phyloP scores from a whole-genome alignment of 139 green algal genomes.

The Chlamydomonas incerta region DNA sequence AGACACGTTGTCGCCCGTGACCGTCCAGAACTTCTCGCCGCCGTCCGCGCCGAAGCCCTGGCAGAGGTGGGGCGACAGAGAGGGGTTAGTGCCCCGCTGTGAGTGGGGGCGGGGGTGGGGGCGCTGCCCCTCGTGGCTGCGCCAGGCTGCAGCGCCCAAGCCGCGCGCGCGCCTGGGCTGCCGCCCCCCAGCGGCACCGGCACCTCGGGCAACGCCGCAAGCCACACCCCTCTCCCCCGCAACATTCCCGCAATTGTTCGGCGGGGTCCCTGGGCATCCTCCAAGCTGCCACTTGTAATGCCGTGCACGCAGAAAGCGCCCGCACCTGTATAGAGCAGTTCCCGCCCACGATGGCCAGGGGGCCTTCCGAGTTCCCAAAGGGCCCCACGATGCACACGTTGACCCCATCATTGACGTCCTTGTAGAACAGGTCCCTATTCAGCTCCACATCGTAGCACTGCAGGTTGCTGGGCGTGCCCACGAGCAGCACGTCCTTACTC shows the following conservation, averaged over 20 bases:
- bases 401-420: conserved; percentile 74
- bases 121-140: no score
- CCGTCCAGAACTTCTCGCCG: conserved; percentile 78
- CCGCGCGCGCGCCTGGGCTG: no score
- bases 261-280: no score
- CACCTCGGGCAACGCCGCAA: not conserved
- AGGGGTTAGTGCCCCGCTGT: not conserved
- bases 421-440: conserved; percentile 83
- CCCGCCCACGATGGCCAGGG: conserved; percentile 73
- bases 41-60: conserved; percentile 72
- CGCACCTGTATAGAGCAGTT: conserved; percentile 76
- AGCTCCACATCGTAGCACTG: conserved; percentile 75
- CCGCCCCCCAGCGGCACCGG: no score
- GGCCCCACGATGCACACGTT: conserved; percentile 58
- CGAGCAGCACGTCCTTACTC: conserved; percentile 70
- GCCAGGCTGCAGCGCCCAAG: no score
- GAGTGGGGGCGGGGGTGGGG: no score
- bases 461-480: conserved; percentile 65
- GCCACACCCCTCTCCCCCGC: not conserved
- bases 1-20: conserved; percentile 78
- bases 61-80: not conserved
- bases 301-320: not conserved
- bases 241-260: no score
- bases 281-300: no score
- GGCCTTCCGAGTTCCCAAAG: conserved; percentile 39